Percentiles rank a stretch among this genome's conserved stretches.
phyloP scores from a whole-genome alignment of 371 early-diverging fungal genomes.

The Mortierella polycephala region DNA sequence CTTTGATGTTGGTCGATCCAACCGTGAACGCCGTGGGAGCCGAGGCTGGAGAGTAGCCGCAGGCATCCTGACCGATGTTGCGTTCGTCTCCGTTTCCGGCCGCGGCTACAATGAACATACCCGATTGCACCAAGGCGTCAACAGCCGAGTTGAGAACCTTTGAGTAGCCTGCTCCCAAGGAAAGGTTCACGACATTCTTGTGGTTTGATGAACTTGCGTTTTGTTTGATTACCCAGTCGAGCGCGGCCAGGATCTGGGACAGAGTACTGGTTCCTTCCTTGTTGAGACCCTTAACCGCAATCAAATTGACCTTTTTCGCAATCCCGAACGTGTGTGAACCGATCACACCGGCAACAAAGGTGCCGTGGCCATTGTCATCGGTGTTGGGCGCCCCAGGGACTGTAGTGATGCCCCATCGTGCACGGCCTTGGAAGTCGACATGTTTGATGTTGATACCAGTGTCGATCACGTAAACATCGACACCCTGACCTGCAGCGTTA shows the following conservation, averaged over 20 bases:
- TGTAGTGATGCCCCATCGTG: slow-evolving; percentile 69
- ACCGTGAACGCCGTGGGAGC: slow-evolving; percentile 67
- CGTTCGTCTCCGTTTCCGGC: slow-evolving; percentile 70
- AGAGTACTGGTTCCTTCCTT: slow-evolving; percentile 56
- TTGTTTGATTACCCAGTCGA: slow-evolving; percentile 57
- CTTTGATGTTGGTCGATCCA: slow-evolving; percentile 69
- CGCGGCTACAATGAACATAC: slow-evolving; percentile 68
- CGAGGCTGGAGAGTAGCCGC: slow-evolving; percentile 73
- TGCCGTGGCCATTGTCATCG: slow-evolving; percentile 74
- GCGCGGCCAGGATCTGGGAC: slow-evolving; percentile 52
- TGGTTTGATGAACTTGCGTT: slow-evolving; percentile 35
- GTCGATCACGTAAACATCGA: slow-evolving; percentile 86
- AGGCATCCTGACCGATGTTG: slow-evolving; percentile 69
- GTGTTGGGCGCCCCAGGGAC: slow-evolving; percentile 60
- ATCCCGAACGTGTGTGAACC: slow-evolving; percentile 75
- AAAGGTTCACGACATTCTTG: slow-evolving; percentile 50
- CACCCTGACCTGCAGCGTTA: slow-evolving; percentile 63
- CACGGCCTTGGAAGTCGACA: slow-evolving; percentile 82
- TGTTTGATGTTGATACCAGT: slow-evolving; percentile 80
- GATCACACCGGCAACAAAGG: slow-evolving; percentile 69
- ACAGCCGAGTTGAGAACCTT: slow-evolving; percentile 63
- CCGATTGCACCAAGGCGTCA: slow-evolving; percentile 56
- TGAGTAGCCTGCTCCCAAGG: slow-evolving; percentile 56
- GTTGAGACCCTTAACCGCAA: slow-evolving; percentile 70
- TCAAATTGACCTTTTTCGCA: slow-evolving; percentile 74